Evolutionary conservation across 2,329 filamentous ascomycete species (phyloP).

Genomic region (Hirsutella thompsonii): DNA sequence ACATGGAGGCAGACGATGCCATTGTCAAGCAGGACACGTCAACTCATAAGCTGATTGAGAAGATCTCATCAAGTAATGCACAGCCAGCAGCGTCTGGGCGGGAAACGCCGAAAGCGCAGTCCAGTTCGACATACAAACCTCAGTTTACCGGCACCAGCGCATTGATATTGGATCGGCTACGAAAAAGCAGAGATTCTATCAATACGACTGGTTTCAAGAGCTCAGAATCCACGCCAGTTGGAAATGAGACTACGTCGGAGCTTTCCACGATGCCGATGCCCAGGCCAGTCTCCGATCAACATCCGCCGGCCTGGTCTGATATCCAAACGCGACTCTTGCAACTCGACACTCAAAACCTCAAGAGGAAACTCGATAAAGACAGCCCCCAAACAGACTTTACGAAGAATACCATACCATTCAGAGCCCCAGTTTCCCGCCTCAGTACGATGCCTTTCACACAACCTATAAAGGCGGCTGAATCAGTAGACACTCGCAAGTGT

Average conservation of each 20-base stretch:
- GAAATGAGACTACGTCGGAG: not conserved
- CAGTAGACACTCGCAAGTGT: not conserved
- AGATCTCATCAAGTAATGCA: too few relatives aligned
- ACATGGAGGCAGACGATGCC: too few relatives aligned
- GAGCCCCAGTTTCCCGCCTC: constrained; percentile 4
- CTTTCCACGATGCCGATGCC: constrained; percentile 5
- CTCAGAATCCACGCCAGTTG: too few relatives aligned
- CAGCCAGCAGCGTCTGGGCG: too few relatives aligned
- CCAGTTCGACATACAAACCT: constrained; percentile 11
- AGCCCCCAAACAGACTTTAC: constrained; percentile 15
- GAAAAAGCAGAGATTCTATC: not conserved
- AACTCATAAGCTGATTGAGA: too few relatives aligned
- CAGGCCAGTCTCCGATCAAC: not conserved
- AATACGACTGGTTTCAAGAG: too few relatives aligned
- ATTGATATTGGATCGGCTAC: constrained; percentile 16
- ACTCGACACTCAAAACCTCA: constrained; percentile 5
- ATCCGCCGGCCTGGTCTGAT: not conserved
- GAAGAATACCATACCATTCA: constrained; percentile 18
- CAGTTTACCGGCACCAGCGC: constrained; percentile 16
- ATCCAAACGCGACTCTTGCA: not conserved
- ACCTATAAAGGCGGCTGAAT: not conserved
- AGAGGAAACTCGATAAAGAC: constrained; percentile 15
- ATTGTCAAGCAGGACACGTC: too few relatives aligned
- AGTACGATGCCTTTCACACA: not conserved
- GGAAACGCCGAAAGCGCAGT: not conserved